These are phyloP conservation scores for Botryosphaeria dothidea DNA, from an alignment of 2,329 filamentous ascomycete genomes.

Conservation along the genomic window DNA sequence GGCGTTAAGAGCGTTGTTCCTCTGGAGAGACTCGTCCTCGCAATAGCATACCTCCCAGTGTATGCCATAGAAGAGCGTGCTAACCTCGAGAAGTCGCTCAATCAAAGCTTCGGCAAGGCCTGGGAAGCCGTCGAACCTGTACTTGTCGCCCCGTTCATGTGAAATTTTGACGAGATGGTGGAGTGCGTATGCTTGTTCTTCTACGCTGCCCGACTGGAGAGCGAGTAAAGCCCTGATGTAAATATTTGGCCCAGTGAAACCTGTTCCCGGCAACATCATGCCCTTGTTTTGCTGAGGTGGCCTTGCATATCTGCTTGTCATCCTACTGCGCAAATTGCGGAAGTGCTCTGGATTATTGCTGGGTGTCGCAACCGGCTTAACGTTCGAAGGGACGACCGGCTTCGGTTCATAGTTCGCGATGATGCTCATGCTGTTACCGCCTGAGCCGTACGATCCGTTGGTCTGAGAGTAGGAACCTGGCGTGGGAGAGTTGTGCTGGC, in stretches of 20 bases:
- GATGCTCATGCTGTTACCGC: conserved; percentile 24
- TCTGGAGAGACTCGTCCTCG: conserved; percentile 52
- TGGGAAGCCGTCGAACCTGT: conserved; percentile 89
- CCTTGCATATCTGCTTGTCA: conserved; percentile 35
- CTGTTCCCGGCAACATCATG: conserved; percentile 63
- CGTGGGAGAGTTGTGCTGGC: conserved; percentile 44
- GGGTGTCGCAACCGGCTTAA: conserved; percentile 74
- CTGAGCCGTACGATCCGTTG: conserved; percentile 38
- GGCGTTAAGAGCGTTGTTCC: conserved; percentile 62
- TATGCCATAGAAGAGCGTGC: conserved; percentile 76
- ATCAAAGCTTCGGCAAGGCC: conserved; percentile 85
- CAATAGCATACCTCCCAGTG: conserved; percentile 77
- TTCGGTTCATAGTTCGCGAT: conserved; percentile 70
- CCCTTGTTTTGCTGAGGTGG: conserved; percentile 39
- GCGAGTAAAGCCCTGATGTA: conserved; percentile 86
- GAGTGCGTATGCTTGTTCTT: conserved; percentile 88
- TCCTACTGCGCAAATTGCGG: conserved; percentile 54
- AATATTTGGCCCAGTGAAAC: conserved; percentile 80
- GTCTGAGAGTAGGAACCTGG: conserved; percentile 33
- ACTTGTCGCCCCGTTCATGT: conserved; percentile 91
- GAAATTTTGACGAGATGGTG: conserved; percentile 96
- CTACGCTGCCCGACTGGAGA: conserved; percentile 73
- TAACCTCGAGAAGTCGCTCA: conserved; percentile 78
- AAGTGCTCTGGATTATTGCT: conserved; percentile 72
- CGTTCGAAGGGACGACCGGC: conserved; percentile 60